A percentile compares a stretch with the other conserved stretches of the same genome.
Evolutionary conservation across 2,329 filamentous ascomycete species (phyloP).

Genomic region (Didymella arachidicola): DNA sequence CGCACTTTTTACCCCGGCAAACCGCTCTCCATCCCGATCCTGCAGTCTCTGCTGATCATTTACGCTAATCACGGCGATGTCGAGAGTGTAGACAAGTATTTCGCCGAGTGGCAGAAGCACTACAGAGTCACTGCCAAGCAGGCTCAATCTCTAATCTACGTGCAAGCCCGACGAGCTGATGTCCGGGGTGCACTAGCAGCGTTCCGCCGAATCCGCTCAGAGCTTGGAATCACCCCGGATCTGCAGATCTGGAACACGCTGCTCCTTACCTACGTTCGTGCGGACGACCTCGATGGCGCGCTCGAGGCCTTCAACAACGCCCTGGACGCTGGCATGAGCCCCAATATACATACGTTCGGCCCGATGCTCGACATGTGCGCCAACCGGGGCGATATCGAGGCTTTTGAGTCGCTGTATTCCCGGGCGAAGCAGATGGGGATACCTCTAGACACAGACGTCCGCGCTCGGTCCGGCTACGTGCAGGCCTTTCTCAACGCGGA

Average conservation of each 20-base stretch:
- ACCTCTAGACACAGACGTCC: conserved; percentile 30
- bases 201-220: conserved; percentile 67
- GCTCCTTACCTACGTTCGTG: conserved; percentile 72
- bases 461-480: conserved; percentile 60
- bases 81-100: conserved; percentile 44
- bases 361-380: conserved; percentile 78
- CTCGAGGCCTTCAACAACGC: conserved; percentile 70
- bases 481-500: conserved; percentile 65
- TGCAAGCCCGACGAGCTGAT: conserved; percentile 74
- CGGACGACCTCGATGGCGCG: conserved; percentile 71
- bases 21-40: conserved; percentile 27
- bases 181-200: conserved; percentile 64
- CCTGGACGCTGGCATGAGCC: conserved; percentile 56
- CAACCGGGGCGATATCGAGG: conserved; percentile 74
- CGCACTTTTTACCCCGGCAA: conserved; percentile 33
- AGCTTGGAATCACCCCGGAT: conserved; percentile 66
- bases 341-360: conserved; percentile 71
- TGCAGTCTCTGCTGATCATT: conserved; percentile 35
- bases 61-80: conserved; percentile 48
- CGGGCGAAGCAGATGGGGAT: conserved; percentile 62
- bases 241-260: conserved; percentile 77
- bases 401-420: conserved; percentile 70
- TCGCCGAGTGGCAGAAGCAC: conserved; percentile 35
- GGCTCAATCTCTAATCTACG: conserved; percentile 64
- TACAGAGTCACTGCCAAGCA: conserved; percentile 25